A percentile compares a stretch with the other conserved stretches of the same genome.
phyloP scores from a whole-genome alignment of 306 rosid genomes.

The Astragalus membranaceus region DNA sequence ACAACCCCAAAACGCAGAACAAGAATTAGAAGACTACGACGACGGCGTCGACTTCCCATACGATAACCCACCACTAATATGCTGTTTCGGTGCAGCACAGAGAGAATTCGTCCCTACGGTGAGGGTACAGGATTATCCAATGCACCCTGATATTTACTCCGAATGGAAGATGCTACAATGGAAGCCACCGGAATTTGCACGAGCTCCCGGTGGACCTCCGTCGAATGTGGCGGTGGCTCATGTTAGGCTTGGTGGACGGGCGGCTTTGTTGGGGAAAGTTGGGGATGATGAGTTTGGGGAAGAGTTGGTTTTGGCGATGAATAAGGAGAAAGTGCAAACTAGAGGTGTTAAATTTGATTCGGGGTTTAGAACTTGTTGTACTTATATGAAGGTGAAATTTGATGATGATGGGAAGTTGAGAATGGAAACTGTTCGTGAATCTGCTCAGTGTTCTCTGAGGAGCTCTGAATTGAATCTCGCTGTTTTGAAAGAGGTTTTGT shows the following conservation, averaged over 20 bases:
- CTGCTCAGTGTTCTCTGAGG: constrained; percentile 65
- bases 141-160: constrained; percentile 78
- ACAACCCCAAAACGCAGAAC: constrained; percentile 9
- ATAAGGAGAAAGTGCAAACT: constrained; percentile 75
- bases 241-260: constrained; percentile 86
- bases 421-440: constrained; percentile 48
- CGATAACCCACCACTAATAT: constrained; percentile 62
- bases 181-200: constrained; percentile 88
- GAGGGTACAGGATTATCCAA: constrained; percentile 61
- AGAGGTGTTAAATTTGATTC: constrained; percentile 61
- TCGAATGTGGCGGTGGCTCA: constrained; percentile 88
- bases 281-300: constrained; percentile 65
- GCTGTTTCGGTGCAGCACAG: constrained; percentile 86
- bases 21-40: constrained; percentile 39
- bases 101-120: constrained; percentile 79
- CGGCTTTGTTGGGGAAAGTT: constrained; percentile 83
- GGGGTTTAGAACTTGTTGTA: constrained; percentile 39
- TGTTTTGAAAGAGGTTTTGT: constrained; percentile 68
- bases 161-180: constrained; percentile 97
- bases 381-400: constrained; percentile 57
- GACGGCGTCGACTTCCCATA: constrained; percentile 64
- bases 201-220: constrained; percentile 72
- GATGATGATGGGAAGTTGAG: constrained; percentile 59
- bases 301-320: constrained; percentile 69
- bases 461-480: constrained; percentile 63